Base-by-base conservation (phyloP, 2,329 filamentous ascomycete genomes). In the Colletotrichum sp. region DNA sequence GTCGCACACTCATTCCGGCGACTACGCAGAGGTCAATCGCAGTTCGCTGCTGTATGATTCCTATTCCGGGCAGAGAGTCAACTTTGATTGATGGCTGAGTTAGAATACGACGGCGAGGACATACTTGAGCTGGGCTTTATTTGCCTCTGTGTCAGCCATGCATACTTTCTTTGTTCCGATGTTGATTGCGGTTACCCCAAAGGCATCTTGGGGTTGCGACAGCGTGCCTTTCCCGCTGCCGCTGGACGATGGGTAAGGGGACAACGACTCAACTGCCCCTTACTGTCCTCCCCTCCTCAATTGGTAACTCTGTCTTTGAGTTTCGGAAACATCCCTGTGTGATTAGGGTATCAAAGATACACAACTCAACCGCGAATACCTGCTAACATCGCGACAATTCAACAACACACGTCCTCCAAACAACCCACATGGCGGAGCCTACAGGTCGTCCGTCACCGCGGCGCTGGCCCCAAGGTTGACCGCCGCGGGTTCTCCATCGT, bases 401-500 rank as follows among this genome's bases (percentile, higher is more conserved):
- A 22, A n/a, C 68, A 68, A 57, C 30, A 30, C n/a, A 57, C 65
- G 49, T 36, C 65, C 27, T 55, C 49, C 68, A 75, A 75, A 39
- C 72, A 71, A 71, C 36, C 72, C 72, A 71, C 68, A 66, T 66
- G 27, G 49, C 65, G 44, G 49, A 75, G 64, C 64, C 30, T 52
- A 63, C 13, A 63, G 70, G 61, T 36, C 16, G 13, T 52, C 57
- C 44, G 59, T 63, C 30, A 30, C 34, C 34, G 61, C 49, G 64
- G 64, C 12, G 44, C 44, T 52, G 39, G 16, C 49, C 36, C 30
- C 65, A 55, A 69, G 34, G 61, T 66, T 52, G 49, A 36, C 44
- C 19, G 52, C 69, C 62, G 49, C 39, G 25, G 64, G 39, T 65
- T 39, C 32, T 16, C 62, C 30, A 32, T 64, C 49, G 34, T 22